These are phyloP conservation scores for Croton setiger DNA, from an alignment of 441 rosid species.

Conservation along the genomic window DNA sequence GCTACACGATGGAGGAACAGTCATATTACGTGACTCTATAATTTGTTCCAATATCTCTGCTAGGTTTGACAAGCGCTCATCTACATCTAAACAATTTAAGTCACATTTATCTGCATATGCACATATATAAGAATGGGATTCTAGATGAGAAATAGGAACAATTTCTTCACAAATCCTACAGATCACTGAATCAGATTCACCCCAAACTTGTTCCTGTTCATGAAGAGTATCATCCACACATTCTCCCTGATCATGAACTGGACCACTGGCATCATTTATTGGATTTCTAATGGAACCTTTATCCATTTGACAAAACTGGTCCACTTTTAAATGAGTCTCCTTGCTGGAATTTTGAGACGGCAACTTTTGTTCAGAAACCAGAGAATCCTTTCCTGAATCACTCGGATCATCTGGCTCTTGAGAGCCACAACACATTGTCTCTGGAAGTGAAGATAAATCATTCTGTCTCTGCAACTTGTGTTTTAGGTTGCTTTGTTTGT, in stretches of 20 bases:
- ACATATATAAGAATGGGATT: conserved; percentile 82
- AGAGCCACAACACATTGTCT: conserved; percentile 22
- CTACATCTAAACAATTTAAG: conserved; percentile 58
- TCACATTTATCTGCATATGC: conserved; percentile 90
- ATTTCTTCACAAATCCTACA: conserved; percentile 84
- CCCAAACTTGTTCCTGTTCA: conserved; percentile 37
- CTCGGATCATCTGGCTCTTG: conserved; percentile 25
- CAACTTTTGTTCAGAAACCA: conserved; percentile 31
- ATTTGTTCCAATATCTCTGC: conserved; percentile 80
- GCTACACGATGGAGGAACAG: conserved; percentile 41
- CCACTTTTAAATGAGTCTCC: conserved; percentile 31
- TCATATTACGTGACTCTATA: conserved; percentile 54
- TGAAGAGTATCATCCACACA: conserved; percentile 24
- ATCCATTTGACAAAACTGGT: conserved; percentile 28
- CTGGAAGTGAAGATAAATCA: conserved; percentile 35
- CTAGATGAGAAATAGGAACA: conserved; percentile 69
- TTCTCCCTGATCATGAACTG: conserved; percentile 42
- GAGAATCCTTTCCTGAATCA: conserved; percentile 30
- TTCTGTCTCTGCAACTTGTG: conserved; percentile 25
- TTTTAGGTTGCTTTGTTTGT: conserved; percentile 33
- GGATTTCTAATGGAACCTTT: conserved; percentile 20
- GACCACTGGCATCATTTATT: conserved; percentile 20
- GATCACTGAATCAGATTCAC: conserved; percentile 53
- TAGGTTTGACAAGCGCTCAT: conserved; percentile 67
- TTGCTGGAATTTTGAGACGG: conserved; percentile 28